Base-by-base conservation (phyloP, 2,329 filamentous ascomycete genomes). In the Aspergillus unguis region DNA sequence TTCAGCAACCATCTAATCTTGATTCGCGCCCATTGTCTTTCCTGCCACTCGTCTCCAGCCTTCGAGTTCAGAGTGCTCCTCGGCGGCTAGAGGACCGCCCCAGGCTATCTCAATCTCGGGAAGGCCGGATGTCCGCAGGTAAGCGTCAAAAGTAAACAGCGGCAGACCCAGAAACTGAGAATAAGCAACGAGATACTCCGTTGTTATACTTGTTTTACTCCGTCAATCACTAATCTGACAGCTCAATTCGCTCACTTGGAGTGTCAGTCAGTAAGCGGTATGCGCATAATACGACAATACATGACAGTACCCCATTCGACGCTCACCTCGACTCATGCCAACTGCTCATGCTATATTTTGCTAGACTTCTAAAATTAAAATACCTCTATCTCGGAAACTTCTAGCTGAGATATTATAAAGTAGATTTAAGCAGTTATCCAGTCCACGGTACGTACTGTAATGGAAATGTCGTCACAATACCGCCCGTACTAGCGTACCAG, bases 71-170 rank as follows among this genome's bases (percentile, higher is more conserved):
- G 37, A 3, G 4, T 27, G 23, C 23, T 9, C 25, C 37, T 9
- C 54, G 48, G 44, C 54, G 37, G 47, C 52, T 63, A 49, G 55
- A 53, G 53, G 50, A 42, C 54, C 35, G 47, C 52, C 62, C 48
- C 53, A 53, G 53, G 50, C 49, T 33, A 53, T 55, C 53, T 53
- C 55, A 55, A 49, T 55, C 44, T 62, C 62, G 62, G 62, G 57
- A 62, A 53, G 56, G 44, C 56, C 60, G 60, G 62, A 47, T 53
- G 29, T 45, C 33, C 48, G 36, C 52, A 50, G 23, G n/a, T 35
- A 36, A 35, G 32, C 42, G 48, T 37, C 40, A 52, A 41, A 32
- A 44, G 31, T 5, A 44, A 50, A 38, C 26, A 46, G 44, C 17
- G 7, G 37, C 4, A 35, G 10, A n/a, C 17, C n/a, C 6, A 25